Base-by-base conservation (phyloP, 768 basidiomycete genomes). In the Boletus rubescentipes region DNA sequence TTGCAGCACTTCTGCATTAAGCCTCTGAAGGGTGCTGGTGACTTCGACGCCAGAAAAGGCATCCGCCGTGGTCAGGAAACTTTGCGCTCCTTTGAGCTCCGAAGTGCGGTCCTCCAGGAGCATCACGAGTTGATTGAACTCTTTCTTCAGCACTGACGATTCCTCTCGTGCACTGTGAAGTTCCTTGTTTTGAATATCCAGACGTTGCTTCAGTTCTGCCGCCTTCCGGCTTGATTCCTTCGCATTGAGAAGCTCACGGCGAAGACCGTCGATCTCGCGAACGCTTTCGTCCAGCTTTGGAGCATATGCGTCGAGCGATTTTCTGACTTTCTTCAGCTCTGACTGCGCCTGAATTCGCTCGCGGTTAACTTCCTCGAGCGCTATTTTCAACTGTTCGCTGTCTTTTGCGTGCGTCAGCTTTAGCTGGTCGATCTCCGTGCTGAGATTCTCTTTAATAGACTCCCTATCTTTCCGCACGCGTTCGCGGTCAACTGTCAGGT, bases 1-100 rank as follows among this genome's bases (percentile, higher is more conserved):
- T 59, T 83, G 79, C 31, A 73, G 73, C 30, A 81, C 77, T 53
- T 76, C 75, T 8, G 76, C 64, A 46, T 82, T 79, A n/a, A 84
- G 63, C 15, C 68, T 67, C 43, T 76, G 72, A 14, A 83, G 65
- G 58, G 77, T 73, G 3, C 54, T 62, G 29, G 75, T 67, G 14
- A 82, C 73, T 31, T 85, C 80, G 7, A 73, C 73, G 4, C 73
- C 74, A 4, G 81, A 76, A 42, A 75, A 66, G 0, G 65, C 38
- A 53, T 82, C 79, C 0, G 72, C 73, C 16, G 71, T 77, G 2
- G 72, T 70, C 42, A 79, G 67, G 70, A 77, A 82, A 41, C 67
- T 72, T 61, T 79, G 79, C 9, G 75, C 76, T 7, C 74, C 77
- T 30, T 73, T 72, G 18, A 77, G 71, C 60, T 82, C 77, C 35